phyloP scores from a whole-genome alignment of 148 eudicot species.

The Talinum fruticosum region DNA sequence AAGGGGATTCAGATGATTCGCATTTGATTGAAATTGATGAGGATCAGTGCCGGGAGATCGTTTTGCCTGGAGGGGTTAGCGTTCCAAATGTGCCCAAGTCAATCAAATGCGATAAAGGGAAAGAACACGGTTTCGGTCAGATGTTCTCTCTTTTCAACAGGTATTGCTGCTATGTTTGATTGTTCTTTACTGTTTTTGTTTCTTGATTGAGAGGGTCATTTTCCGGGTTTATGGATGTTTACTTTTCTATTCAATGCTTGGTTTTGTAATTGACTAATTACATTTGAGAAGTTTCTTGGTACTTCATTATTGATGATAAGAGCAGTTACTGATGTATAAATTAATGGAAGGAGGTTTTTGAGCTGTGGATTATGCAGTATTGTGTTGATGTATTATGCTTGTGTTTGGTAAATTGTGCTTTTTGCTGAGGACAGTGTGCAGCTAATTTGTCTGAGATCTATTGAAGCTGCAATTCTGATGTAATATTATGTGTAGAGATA shows the following conservation, averaged over 20 bases:
- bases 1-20: constrained; percentile 52
- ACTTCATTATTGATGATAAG: not conserved
- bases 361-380: not conserved
- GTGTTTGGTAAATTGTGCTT: not conserved
- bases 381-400: not conserved
- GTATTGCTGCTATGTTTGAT: constrained; percentile 28
- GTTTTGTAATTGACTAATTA: not conserved
- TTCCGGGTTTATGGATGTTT: not conserved
- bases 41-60: constrained; percentile 58
- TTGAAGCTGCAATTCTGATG: not conserved
- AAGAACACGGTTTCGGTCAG: constrained; percentile 83
- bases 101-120: constrained; percentile 96
- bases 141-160: constrained; percentile 92
- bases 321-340: not conserved
- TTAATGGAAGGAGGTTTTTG: not conserved
- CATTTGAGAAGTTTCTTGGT: not conserved
- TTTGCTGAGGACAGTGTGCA: not conserved
- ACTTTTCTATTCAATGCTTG: not conserved
- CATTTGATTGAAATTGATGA: constrained; percentile 80
- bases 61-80: constrained; percentile 71
- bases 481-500: not conserved
- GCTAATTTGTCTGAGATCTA: not conserved
- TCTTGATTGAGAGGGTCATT: not conserved
- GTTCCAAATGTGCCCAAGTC: constrained; percentile 64
- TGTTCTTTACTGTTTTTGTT: not conserved